Evolutionary conservation across 257 asterid species (phyloP), one percentile per base, ranked within the genome.

Genomic region (Gentiana straminea): DNA sequence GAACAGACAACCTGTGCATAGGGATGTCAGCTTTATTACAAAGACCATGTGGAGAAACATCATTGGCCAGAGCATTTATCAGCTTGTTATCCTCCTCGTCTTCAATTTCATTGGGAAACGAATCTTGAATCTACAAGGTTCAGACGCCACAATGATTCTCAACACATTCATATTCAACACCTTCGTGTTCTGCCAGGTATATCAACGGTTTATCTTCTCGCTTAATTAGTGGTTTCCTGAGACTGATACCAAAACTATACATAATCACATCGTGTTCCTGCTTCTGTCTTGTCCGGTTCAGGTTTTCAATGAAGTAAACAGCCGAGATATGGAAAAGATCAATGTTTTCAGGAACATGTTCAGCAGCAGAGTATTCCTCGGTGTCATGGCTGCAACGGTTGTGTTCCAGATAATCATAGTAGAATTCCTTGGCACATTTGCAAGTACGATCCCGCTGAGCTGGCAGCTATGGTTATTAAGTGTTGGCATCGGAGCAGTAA

Each of bases 251-350:
- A 1, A 41, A 41, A 41, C 46, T 2, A 1, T 9, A 41, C 24
- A 15, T 15, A 41, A 41, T 41, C 46, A 41, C 5, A 2, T 41
- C 24, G 24, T 15, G 47, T 37, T 52, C 8, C 33, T 50, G 54
- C 12, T 45, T 35, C 45, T 57, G 13, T 33, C 60, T 57, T 62
- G 35, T 37, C 11, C 4, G 41, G 15, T 69, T 62, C 78, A 92
- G 99, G 95, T 88, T 24, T 92, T 92, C 81, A 92, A 92, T n/a
- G 97, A 92, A 73, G 79, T 88, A 68, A 92, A 92, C 86, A 88
- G 97, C 76, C 89, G 99, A 5, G 97, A 88, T 66, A 82, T 88
- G 63, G 94, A 92, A 64, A 88, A 85, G 91, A 83, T 92, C 61
- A 85, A 88, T 70, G 71, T 92, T 62, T 81, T 92, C 68, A 69